Conservation (phyloP, 2,329 filamentous ascomycete species). For the Aaosphaeria pasadenensis region DNA sequence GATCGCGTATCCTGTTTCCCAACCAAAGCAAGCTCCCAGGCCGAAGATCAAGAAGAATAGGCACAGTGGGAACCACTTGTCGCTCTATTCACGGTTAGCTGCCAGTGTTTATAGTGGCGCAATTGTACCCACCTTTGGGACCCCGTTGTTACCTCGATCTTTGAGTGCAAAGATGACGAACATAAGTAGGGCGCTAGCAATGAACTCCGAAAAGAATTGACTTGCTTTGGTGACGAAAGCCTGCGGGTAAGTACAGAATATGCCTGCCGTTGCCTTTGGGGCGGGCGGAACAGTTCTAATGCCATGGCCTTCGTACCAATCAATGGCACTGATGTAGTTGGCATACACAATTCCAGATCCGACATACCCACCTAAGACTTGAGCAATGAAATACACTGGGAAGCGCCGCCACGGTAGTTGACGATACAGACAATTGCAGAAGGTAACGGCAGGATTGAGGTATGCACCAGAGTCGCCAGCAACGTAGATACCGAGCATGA, state of each 20-base stretch:
- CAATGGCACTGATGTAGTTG: conserved; percentile 57
- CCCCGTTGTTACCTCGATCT: conserved; percentile 47
- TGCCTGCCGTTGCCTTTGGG: conserved; percentile 61
- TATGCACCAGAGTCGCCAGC: conserved; percentile 64
- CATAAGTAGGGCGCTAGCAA: conserved; percentile 66
- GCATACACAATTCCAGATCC: conserved; percentile 48
- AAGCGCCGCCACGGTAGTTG: conserved; percentile 68
- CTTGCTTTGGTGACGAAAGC: conserved; percentile 63
- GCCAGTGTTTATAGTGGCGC: too few species aligned
- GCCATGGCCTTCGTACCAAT: conserved; percentile 59
- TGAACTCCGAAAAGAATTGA: conserved; percentile 71
- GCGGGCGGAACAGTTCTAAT: conserved; percentile 60
- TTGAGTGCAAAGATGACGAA: conserved; percentile 70
- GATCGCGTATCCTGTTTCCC: conserved; percentile 74
- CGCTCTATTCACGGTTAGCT: conserved; percentile 13
- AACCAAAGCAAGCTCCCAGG: conserved; percentile 70
- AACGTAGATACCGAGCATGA: conserved; percentile 58
- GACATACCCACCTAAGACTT: conserved; percentile 65
- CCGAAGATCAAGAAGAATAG: conserved; percentile 73
- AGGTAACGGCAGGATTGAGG: conserved; percentile 64
- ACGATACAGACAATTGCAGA: conserved; percentile 67
- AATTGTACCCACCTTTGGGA: conserved; percentile 19
- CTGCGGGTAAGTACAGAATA: conserved; percentile 73
- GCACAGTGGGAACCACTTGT: conserved; percentile 50
- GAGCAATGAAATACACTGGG: conserved; percentile 64